Evolutionary conservation across 2,329 filamentous ascomycete species (phyloP), one percentile per base, ranked within the genome.

Genomic region (Stachybotrys chlorohalonatus): DNA sequence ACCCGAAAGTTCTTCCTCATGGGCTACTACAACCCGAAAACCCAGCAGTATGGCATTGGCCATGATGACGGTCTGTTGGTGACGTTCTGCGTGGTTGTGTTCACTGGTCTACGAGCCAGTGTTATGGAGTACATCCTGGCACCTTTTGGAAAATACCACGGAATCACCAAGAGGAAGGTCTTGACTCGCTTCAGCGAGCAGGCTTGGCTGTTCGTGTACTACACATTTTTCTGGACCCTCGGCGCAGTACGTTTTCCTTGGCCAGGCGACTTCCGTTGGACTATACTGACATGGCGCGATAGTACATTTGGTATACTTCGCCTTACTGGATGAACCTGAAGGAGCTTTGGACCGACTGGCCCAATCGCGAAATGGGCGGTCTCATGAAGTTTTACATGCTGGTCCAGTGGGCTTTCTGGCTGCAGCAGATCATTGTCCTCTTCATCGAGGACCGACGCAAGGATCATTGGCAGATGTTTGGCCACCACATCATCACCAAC

Each of bases 381-480:
- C 70, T 89, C 11, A 83, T 89, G 73, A 97, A 97, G 75, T 84
- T 82, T 70, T 99, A 99, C 72, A 89, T 95, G 64, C 79, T 99
- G 36, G 86, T 86, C 13, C 92, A 97, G 69, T 88, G 92, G 72
- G 86, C 87, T 30, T 97, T 96, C 71, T 96, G 90, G 87, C 72
- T 96, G 51, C 93, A 97, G 73, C 92, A 96, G 73, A 88, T 97
- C 60, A 77, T 96, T 36, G 90, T 96, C 55, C 90, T 97, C 68
- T 87, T 96, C 72, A 91, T 97, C 57, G 94, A 99, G 72, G 89
- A 95, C 73, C 84, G 88, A 60, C 83, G 94, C 65, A 97, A 97
- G 74, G 94, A 99, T 64, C 87, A 96, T 72, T 88, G 84, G 75
- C 93, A 97, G 72, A 97, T 97, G 94, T 84, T 97, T 62, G 86